Conservation (phyloP, 192 early-diverging fungal species). For the Geranomyces michiganensis region DNA sequence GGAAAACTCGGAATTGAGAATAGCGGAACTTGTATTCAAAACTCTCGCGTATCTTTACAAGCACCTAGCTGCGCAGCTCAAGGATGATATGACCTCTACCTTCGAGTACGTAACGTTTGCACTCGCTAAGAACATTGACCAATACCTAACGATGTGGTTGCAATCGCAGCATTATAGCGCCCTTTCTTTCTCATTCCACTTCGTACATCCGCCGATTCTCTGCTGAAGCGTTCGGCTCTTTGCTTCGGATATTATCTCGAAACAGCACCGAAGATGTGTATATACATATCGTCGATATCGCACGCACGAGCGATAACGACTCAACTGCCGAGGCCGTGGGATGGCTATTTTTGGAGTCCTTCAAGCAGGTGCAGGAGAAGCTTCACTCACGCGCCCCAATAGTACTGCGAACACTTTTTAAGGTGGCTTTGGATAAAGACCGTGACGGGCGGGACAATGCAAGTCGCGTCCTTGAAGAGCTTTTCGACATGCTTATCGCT, state of each 20-base stretch:
- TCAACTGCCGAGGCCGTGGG: conserved; percentile 74
- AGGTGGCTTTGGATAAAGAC: conserved; percentile 18
- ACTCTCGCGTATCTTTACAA: conserved; percentile 92
- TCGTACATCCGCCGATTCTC: conserved; percentile 84
- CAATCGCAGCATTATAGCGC: conserved; percentile 62
- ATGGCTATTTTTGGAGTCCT: conserved; percentile 80
- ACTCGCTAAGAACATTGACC: neutral
- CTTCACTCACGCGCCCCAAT: conserved; percentile 59
- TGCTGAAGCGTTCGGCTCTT: conserved; percentile 88
- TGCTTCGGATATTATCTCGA: conserved; percentile 77
- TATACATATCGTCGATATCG: conserved; percentile 61
- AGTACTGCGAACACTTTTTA: conserved; percentile 39
- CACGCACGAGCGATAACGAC: conserved; percentile 41
- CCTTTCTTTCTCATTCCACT: conserved; percentile 72
- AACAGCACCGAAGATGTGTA: conserved; percentile 65
- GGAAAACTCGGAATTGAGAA: conserved; percentile 65
- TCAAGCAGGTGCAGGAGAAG: conserved; percentile 67
- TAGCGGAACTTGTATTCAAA: conserved; percentile 70
- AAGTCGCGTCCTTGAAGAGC: conserved; percentile 32
- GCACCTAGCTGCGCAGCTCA: conserved; percentile 73
- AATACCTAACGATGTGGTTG: neutral
- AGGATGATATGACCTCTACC: conserved; percentile 69
- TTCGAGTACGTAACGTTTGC: conserved; percentile 73
- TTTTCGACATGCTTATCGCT: conserved; percentile 41
- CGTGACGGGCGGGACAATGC: conserved; percentile 31